Evolutionary conservation across 2,329 filamentous ascomycete species (phyloP).

Genomic region (Ophiostoma perfectum): DNA sequence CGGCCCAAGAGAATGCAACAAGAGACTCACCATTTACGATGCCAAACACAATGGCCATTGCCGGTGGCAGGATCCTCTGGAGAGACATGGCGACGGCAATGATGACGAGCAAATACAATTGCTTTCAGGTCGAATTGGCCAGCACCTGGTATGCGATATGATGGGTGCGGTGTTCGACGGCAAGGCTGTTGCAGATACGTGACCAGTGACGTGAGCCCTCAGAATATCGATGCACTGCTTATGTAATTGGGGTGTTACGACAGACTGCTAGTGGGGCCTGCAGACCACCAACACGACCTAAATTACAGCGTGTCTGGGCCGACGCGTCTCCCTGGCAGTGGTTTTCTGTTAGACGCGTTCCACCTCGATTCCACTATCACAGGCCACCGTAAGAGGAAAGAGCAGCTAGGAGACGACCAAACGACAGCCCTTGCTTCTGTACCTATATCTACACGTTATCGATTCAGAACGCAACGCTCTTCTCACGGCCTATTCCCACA

Average conservation of each 20-base stretch:
- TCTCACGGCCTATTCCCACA: not conserved
- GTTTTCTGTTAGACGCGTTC: constrained; percentile 20
- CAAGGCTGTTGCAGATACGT: not conserved
- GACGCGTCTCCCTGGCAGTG: constrained; percentile 22
- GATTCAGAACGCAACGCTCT: no score
- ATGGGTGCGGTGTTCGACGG: not conserved
- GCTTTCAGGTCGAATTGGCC: not conserved
- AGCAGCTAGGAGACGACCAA: constrained; percentile 4
- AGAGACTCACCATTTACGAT: constrained; percentile 32
- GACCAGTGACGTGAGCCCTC: not conserved
- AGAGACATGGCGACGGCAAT: constrained; percentile 21
- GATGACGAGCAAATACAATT: not conserved
- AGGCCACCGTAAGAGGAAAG: constrained; percentile 10
- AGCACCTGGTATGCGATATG: not conserved
- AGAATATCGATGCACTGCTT: not conserved
- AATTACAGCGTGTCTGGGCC: constrained; percentile 13
- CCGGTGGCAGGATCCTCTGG: constrained; percentile 25
- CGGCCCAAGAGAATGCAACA: no score
- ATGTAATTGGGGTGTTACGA: not conserved
- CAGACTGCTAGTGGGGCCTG: not conserved
- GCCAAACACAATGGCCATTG: constrained; percentile 33
- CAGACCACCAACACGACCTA: not conserved
- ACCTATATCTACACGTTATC: not conserved
- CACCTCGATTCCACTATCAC: constrained; percentile 11
- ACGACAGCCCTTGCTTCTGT: not conserved